phyloP scores from a whole-genome alignment of 495 filamentous ascomycete species.

The Wilcoxina mikolae region DNA sequence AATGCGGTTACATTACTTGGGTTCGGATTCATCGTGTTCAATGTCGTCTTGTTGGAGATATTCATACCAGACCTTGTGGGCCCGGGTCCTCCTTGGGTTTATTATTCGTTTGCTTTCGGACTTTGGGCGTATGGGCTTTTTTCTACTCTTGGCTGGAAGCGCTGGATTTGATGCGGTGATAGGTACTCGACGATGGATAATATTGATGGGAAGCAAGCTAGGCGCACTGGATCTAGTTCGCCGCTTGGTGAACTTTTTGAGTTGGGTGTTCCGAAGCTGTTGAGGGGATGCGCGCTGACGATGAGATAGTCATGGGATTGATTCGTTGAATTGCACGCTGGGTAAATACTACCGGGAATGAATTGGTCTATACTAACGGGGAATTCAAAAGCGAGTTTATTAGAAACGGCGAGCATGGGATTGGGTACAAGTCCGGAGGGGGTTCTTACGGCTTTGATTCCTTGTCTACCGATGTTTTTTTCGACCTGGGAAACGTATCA shows the following conservation, averaged over 20 bases:
- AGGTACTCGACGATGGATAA: slow-evolving; percentile 97
- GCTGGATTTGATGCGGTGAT: slow-evolving; percentile 21
- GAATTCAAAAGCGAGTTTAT: slow-evolving; percentile 57
- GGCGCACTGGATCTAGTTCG: slow-evolving; percentile 87
- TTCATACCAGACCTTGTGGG: slow-evolving; percentile 85
- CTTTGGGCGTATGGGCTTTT: slow-evolving; percentile 68
- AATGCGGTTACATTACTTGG: slow-evolving; percentile 95
- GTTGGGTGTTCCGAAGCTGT: slow-evolving; percentile 27
- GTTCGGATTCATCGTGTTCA: slow-evolving; percentile 82
- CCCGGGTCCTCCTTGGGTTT: slow-evolving; percentile 84
- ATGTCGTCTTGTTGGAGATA: slow-evolving; percentile 64
- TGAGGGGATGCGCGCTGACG: slow-evolving; percentile 27
- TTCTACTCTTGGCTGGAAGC: background rate
- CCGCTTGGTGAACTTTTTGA: slow-evolving; percentile 93
- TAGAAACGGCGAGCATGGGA: slow-evolving; percentile 84
- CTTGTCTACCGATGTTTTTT: slow-evolving; percentile 95
- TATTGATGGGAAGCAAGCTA: slow-evolving; percentile 92
- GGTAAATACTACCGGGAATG: slow-evolving; percentile 5
- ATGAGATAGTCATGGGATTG: slow-evolving; percentile 65
- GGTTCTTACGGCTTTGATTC: slow-evolving; percentile 78
- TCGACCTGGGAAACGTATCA: slow-evolving; percentile 99
- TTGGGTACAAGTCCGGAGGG: slow-evolving; percentile 66
- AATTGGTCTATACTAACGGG: background rate
- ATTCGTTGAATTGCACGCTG: slow-evolving; percentile 91
- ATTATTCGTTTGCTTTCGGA: slow-evolving; percentile 85